Evolutionary conservation across 192 early-diverging fungal species (phyloP).

Genomic region (Dissophora ornata): DNA sequence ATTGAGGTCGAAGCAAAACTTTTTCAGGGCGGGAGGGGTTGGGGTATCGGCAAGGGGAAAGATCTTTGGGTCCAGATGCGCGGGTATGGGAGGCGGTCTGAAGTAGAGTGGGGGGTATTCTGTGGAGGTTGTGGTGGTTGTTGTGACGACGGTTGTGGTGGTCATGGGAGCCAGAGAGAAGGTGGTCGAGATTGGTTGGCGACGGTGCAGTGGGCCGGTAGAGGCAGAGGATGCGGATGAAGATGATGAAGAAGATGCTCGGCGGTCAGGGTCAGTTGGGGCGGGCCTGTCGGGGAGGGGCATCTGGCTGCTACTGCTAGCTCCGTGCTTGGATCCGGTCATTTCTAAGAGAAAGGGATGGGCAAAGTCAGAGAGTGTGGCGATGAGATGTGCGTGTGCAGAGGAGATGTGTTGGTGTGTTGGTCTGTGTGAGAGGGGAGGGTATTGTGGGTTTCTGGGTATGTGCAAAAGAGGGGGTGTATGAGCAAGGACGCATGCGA

Average conservation of each 20-base stretch:
- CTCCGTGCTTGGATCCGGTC: constrained; percentile 1
- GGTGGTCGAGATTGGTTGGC: constrained; percentile 53
- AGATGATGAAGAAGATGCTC: background rate
- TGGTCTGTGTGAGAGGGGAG: too few relatives aligned
- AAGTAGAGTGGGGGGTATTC: constrained; percentile 81
- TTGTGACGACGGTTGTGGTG: constrained; percentile 79
- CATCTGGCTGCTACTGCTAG: background rate
- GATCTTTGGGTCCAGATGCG: constrained; percentile 65
- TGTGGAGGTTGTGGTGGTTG: constrained; percentile 85
- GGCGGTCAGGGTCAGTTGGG: background rate
- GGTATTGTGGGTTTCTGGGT: too few relatives aligned
- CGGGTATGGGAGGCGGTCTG: constrained; percentile 65
- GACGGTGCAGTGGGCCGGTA: constrained; percentile 3
- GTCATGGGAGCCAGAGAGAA: constrained; percentile 69
- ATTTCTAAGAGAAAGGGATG: background rate
- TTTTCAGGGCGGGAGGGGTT: constrained; percentile 82
- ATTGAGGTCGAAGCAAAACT: constrained; percentile 83
- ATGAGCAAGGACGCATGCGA: too few relatives aligned
- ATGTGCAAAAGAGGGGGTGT: too few relatives aligned
- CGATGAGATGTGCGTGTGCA: constrained; percentile 2
- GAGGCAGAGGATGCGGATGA: constrained; percentile 9
- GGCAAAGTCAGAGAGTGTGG: constrained; percentile 1
- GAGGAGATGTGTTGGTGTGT: too few relatives aligned
- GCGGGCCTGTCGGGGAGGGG: constrained; percentile 3
- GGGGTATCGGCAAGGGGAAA: constrained; percentile 81